phyloP scores from a whole-genome alignment of 2,329 filamentous ascomycete genomes.

The Diplodia mutila region DNA sequence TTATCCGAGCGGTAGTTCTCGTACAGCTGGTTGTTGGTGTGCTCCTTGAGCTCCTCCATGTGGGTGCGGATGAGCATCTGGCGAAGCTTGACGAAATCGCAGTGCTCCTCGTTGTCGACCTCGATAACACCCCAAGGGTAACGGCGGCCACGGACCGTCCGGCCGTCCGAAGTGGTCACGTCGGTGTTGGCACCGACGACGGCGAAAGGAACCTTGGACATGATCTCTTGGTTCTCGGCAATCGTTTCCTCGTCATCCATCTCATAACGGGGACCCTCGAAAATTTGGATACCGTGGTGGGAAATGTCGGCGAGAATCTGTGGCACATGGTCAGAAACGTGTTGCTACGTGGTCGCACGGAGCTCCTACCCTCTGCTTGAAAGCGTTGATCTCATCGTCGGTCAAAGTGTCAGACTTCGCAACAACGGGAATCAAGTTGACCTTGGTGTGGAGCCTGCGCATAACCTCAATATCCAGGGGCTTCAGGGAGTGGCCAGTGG shows the following conservation, averaged over 20 bases:
- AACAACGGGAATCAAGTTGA: conserved; percentile 99
- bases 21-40: conserved; percentile 98
- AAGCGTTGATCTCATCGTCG: conserved; percentile 89
- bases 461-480: conserved; percentile 99
- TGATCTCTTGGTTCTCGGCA: conserved; percentile 99
- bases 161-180: conserved; percentile 86
- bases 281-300: conserved; percentile 97
- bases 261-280: conserved; percentile 97
- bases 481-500: conserved; percentile 97
- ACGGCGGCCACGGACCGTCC: conserved; percentile 91
- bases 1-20: conserved; percentile 99
- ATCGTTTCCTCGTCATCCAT: conserved; percentile 99
- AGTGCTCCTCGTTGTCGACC: conserved; percentile 99
- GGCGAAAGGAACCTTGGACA: conserved; percentile 99
- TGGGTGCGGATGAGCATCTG: conserved; percentile 99
- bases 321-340: conserved; percentile 5
- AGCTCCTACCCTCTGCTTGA: conserved; percentile 89
- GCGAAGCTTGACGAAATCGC: conserved; percentile 98
- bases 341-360: background rate
- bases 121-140: conserved; percentile 99
- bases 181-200: conserved; percentile 97
- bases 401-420: conserved; percentile 98
- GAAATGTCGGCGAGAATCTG: conserved; percentile 97
- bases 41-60: conserved; percentile 99
- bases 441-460: conserved; percentile 99